phyloP scores from a whole-genome alignment of 345 rosid species.

The Eucalyptus coolabah region DNA sequence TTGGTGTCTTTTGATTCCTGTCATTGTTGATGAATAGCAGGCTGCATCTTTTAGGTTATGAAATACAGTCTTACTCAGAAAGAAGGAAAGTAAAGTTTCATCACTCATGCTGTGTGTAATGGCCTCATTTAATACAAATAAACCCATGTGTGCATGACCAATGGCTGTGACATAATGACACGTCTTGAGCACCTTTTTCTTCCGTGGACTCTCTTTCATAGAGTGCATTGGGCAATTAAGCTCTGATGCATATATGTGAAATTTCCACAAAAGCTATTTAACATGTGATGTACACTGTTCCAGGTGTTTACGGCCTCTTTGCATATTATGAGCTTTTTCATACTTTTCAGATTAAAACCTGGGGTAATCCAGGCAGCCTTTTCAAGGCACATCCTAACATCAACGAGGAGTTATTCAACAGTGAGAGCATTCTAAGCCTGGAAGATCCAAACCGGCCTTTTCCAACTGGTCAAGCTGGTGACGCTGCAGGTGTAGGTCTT shows the following conservation, averaged over 20 bases:
- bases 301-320: background rate
- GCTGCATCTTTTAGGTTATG: background rate
- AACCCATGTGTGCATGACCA: background rate
- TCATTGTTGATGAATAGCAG: background rate
- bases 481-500: constrained; percentile 85
- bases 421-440: constrained; percentile 72
- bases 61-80: background rate
- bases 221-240: background rate
- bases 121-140: background rate
- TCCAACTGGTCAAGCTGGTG: constrained; percentile 85
- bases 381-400: constrained; percentile 98
- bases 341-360: constrained; percentile 62
- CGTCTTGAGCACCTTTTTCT: background rate
- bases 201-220: background rate
- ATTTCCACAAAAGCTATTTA: background rate
- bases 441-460: constrained; percentile 91
- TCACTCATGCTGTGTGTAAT: background rate
- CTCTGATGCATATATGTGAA: background rate
- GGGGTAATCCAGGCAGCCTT: constrained; percentile 69
- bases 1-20: background rate
- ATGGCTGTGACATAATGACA: background rate
- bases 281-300: background rate
- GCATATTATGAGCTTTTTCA: background rate
- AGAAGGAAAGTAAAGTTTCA: background rate
- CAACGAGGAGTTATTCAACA: constrained; percentile 70